Evolutionary conservation across 2,329 filamentous ascomycete species (phyloP).

Genomic region (Amphichorda felina): DNA sequence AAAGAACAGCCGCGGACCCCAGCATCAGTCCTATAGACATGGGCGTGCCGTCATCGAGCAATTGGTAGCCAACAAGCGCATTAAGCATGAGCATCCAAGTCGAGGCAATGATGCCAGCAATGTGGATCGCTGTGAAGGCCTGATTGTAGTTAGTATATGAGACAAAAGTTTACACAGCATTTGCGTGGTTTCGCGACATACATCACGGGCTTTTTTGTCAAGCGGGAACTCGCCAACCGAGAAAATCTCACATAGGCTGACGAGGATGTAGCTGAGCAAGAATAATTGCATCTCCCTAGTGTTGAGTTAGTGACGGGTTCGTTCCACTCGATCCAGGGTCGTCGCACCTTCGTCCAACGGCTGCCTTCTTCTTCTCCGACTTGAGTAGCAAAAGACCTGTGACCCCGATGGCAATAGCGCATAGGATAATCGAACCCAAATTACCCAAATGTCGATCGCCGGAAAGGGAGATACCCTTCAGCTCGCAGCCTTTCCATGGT

Average conservation of each 20-base stretch:
- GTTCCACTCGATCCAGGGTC: slow-evolving; percentile 1
- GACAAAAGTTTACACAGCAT: no score
- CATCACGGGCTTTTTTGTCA: slow-evolving; percentile 55
- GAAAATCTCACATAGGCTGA: slow-evolving; percentile 94
- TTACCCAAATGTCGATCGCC: slow-evolving; percentile 62
- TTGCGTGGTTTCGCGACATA: no score
- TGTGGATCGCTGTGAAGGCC: slow-evolving; percentile 83
- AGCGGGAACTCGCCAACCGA: slow-evolving; percentile 84
- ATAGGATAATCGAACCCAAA: slow-evolving; percentile 82
- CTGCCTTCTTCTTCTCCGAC: slow-evolving; percentile 83
- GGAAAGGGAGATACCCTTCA: slow-evolving; percentile 64
- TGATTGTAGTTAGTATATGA: slow-evolving; percentile 17
- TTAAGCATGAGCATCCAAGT: slow-evolving; percentile 89
- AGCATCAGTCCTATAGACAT: slow-evolving; percentile 68
- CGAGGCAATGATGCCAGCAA: slow-evolving; percentile 80
- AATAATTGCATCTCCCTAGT: slow-evolving; percentile 92
- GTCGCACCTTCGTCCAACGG: slow-evolving; percentile 79
- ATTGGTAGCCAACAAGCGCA: slow-evolving; percentile 81
- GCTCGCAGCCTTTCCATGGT: slow-evolving; percentile 56
- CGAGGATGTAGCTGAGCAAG: slow-evolving; percentile 71
- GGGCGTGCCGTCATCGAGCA: slow-evolving; percentile 85
- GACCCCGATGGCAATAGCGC: slow-evolving; percentile 61
- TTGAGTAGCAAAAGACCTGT: slow-evolving; percentile 59
- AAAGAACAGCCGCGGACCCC: slow-evolving; percentile 57
- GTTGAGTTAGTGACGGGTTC: background rate